A percentile compares a stretch with the other conserved stretches of the same genome.
phyloP scores from a whole-genome alignment of 768 basidiomycete genomes.

The Serendipita vermifera region DNA sequence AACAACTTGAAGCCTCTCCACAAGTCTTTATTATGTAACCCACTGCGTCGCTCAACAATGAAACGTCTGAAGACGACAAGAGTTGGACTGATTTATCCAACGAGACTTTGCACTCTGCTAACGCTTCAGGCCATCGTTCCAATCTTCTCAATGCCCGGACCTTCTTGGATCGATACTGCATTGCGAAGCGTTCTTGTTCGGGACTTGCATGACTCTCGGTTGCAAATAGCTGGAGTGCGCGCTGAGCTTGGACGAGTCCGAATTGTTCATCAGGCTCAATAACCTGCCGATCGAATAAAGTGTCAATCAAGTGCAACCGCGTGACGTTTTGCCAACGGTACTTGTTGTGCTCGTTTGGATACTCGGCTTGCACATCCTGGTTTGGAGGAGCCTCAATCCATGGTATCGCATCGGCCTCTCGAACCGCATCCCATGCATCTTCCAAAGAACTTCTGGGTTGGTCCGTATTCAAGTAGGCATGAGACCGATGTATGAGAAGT shows the following conservation, averaged over 20 bases:
- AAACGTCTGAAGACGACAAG: background rate
- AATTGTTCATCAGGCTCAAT: background rate
- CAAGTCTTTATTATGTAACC: background rate
- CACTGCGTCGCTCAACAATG: too few species aligned
- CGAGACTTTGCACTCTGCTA: background rate
- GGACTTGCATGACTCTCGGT: background rate
- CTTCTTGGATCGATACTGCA: background rate
- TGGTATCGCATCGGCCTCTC: background rate
- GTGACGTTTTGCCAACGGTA: background rate
- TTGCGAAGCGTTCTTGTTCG: too few species aligned
- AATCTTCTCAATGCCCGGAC: background rate
- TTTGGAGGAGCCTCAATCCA: too few species aligned
- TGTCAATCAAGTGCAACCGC: background rate
- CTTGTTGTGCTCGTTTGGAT: background rate
- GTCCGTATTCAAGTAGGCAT: background rate
- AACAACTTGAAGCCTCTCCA: background rate
- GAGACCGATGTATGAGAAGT: background rate
- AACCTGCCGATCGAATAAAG: background rate
- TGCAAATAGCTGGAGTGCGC: background rate
- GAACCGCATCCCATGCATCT: background rate
- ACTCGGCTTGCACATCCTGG: background rate
- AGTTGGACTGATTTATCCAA: background rate
- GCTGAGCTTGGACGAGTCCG: background rate
- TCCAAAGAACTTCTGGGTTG: background rate
- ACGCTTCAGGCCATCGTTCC: background rate